Conservation (phyloP, 257 asterid species). For the Echites panduratus region DNA sequence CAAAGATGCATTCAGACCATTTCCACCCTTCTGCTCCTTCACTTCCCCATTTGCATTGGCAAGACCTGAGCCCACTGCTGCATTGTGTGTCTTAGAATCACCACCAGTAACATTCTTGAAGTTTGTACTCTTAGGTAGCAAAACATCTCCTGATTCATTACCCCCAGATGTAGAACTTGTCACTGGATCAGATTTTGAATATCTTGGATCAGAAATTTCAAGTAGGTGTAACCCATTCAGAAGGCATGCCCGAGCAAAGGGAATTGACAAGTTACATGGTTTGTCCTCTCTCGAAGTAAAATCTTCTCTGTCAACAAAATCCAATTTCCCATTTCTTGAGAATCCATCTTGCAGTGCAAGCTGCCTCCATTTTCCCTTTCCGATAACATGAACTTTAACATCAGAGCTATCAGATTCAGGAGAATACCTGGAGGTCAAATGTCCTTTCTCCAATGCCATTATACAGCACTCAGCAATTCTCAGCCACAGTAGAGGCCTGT, state of each 20-base stretch:
- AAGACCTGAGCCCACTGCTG: conserved; percentile 31
- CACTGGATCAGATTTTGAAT: conserved; percentile 25
- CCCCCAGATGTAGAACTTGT: conserved; percentile 30
- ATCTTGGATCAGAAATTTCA: conserved; percentile 41
- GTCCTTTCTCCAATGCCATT: conserved; percentile 72
- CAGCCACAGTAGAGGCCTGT: conserved; percentile 77
- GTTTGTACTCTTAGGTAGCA: conserved; percentile 25
- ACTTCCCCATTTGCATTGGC: conserved; percentile 56
- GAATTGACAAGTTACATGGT: conserved; percentile 44
- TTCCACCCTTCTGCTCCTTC: conserved; percentile 61
- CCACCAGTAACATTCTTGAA: conserved; percentile 28
- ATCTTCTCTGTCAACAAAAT: conserved; percentile 27
- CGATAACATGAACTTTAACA: conserved; percentile 52
- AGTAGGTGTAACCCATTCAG: conserved; percentile 59
- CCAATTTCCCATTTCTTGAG: conserved; percentile 26
- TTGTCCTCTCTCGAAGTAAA: conserved; percentile 28
- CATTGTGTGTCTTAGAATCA: conserved; percentile 34
- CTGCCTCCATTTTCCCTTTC: conserved; percentile 92
- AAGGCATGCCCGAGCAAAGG: conserved; percentile 69
- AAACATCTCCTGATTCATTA: conserved; percentile 40
- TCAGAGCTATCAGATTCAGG: conserved; percentile 34
- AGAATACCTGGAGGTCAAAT: conserved; percentile 37
- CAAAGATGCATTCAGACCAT: conserved; percentile 39
- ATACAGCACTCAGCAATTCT: conserved; percentile 86
- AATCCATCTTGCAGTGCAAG: conserved; percentile 42